Conservation (phyloP, 495 filamentous ascomycete species). For the Cairneyella variabilis region DNA sequence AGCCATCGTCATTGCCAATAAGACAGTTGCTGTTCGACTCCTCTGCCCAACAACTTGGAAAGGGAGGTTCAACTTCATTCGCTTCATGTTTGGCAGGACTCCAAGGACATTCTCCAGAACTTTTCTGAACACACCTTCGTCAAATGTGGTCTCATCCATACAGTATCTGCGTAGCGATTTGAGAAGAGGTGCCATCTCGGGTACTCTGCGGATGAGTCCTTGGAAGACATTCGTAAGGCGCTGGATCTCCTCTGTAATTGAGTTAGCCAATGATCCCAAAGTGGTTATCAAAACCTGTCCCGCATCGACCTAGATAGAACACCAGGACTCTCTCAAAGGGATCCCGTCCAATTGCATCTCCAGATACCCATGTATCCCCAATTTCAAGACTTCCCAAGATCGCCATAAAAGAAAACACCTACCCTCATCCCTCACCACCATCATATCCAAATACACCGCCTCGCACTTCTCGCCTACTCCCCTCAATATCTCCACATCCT, state of each 20-base stretch:
- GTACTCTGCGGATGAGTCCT: conserved; percentile 15
- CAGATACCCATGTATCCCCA: no score
- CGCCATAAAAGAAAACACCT: conserved; percentile 1
- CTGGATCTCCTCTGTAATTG: conserved; percentile 20
- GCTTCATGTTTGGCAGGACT: conserved; percentile 10
- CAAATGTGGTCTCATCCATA: conserved; percentile 22
- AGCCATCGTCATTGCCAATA: conserved; percentile 22
- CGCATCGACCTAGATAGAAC: no score
- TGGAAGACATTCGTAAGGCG: conserved; percentile 24
- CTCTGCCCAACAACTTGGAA: conserved; percentile 22
- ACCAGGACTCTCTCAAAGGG: no score
- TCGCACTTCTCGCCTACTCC: conserved; percentile 9
- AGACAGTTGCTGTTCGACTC: conserved; percentile 18
- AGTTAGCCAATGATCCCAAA: conserved; percentile 6
- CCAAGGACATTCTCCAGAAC: conserved; percentile 20
- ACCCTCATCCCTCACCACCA: conserved; percentile 29
- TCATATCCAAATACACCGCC: conserved; percentile 26
- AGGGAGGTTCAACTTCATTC: conserved; percentile 25
- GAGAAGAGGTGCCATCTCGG: conserved; percentile 20
- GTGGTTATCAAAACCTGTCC: no score
- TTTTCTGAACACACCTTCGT: conserved; percentile 20
- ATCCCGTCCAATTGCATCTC: no score
- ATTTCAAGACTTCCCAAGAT: no score
- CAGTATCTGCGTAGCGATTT: conserved; percentile 22
- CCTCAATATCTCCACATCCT: not conserved